Evolutionary conservation across 345 rosid genomes (phyloP), one percentile per base, ranked within the genome.

Genomic region (Melaleuca alternifolia): DNA sequence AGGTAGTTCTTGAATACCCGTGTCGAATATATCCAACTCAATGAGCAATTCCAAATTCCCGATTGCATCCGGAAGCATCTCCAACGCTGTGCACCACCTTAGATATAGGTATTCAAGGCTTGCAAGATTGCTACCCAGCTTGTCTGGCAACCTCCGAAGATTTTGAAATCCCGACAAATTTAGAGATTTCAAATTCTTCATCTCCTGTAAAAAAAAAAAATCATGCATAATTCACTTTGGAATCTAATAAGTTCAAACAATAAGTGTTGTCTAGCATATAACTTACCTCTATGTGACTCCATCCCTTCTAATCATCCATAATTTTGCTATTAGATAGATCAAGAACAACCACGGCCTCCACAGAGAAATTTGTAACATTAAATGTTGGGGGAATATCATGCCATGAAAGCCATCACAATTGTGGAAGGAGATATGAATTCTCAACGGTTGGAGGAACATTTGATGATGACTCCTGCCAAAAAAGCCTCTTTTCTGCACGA

Each of bases 81-180:
- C 6, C 3, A 56, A 56, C 2, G 13, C 10, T 11, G 5, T 0
- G 14, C 62, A 57, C 2, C 2, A 0, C 0, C 2, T 23, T 6
- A 56, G 2, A 56, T 4, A 57, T 57, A 57, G 62, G 62, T 57
- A 57, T 57, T 57, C 6, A 10, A 57, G 62, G 2, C 3, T 57
- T 26, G 30, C 30, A 24, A 57, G 62, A 24, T 26, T 13, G 10
- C 30, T 2, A 57, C 62, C 30, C 6, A 24, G 1, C 62, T 57
- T 5, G 6, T 56, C 28, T 5, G 15, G 62, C 6, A 57, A 2
- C 30, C 28, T 57, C 6, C 3, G 2, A 57, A 57, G 7, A 4
- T 11, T 26, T 1, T 4, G 0, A 52, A 20, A 52, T 5, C 4
- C 6, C 1, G 54, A 52, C 7, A 52, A 6, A 52, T 52, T 52